These are phyloP conservation scores for Blepharisma japonicum DNA, from an alignment of 73 alveolate genomes.

Conservation along the genomic window DNA sequence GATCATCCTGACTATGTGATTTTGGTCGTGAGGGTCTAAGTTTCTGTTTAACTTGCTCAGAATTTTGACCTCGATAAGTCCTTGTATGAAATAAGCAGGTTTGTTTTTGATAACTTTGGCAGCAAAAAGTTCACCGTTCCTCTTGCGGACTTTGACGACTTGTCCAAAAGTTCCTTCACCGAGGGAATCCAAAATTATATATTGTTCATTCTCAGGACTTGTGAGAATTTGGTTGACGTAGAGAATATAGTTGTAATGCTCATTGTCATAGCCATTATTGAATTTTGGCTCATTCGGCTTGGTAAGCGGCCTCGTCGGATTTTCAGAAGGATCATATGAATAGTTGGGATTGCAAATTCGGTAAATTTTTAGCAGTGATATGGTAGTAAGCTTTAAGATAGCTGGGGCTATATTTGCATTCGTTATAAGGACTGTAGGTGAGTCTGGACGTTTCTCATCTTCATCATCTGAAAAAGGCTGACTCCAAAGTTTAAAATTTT, in stretches of 20 bases:
- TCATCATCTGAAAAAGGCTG: background rate
- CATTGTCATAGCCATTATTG: constrained; percentile 54
- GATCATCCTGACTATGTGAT: constrained; percentile 47
- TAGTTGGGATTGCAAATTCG: constrained; percentile 7
- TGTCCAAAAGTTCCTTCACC: constrained; percentile 69
- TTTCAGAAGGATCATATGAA: background rate
- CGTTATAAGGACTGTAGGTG: constrained; percentile 11
- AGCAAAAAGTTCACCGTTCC: constrained; percentile 37
- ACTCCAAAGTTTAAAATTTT: background rate
- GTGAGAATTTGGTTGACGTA: constrained; percentile 39
- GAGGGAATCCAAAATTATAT: constrained; percentile 43
- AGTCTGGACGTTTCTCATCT: constrained; percentile 21
- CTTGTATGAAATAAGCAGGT: constrained; percentile 44
- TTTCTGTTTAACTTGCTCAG: constrained; percentile 45
- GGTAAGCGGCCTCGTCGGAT: constrained; percentile 33
- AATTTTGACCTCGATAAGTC: constrained; percentile 57
- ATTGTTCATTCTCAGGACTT: constrained; percentile 50
- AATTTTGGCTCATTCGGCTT: constrained; percentile 37
- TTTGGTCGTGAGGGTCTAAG: constrained; percentile 39
- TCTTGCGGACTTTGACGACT: constrained; percentile 46
- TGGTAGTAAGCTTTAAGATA: background rate
- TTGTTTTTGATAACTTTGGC: constrained; percentile 64
- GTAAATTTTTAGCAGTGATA: background rate
- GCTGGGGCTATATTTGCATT: background rate
- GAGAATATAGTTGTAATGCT: constrained; percentile 45